Evolutionary conservation across 345 rosid species (phyloP).

Genomic region (Lagerstroemia speciosa): DNA sequence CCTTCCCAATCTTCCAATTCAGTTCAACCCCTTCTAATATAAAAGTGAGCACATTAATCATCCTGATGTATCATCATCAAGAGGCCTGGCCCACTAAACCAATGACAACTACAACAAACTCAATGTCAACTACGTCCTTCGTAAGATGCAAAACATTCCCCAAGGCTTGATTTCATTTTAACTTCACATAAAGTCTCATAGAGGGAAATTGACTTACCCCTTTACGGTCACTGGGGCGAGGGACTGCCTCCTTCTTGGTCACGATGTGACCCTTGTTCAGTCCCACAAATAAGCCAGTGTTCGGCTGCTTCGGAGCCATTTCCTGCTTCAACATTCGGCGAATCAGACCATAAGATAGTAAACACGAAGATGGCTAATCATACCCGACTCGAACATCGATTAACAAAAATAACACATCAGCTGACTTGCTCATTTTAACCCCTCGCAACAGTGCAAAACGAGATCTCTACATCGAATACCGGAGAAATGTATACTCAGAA

Average conservation of each 20-base stretch:
- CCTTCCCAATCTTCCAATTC: neutral
- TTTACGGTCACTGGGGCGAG: constrained; percentile 47
- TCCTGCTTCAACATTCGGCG: neutral
- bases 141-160: neutral
- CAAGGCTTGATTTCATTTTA: neutral
- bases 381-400: neutral
- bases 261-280: constrained; percentile 59
- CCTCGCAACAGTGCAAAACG: neutral
- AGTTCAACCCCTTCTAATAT: neutral
- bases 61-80: neutral
- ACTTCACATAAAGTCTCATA: too few relatives aligned
- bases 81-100: neutral
- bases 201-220: constrained; percentile 39
- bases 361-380: too few relatives aligned
- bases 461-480: neutral
- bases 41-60: neutral
- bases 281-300: constrained; percentile 53
- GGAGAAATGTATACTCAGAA: neutral
- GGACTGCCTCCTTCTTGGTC: constrained; percentile 44
- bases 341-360: neutral
- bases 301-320: constrained; percentile 53
- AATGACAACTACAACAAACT: neutral
- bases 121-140: neutral
- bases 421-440: neutral
- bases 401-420: neutral